Evolutionary conservation across 805 yeast species (phyloP).

Genomic region (Pichia phayaonensis): DNA sequence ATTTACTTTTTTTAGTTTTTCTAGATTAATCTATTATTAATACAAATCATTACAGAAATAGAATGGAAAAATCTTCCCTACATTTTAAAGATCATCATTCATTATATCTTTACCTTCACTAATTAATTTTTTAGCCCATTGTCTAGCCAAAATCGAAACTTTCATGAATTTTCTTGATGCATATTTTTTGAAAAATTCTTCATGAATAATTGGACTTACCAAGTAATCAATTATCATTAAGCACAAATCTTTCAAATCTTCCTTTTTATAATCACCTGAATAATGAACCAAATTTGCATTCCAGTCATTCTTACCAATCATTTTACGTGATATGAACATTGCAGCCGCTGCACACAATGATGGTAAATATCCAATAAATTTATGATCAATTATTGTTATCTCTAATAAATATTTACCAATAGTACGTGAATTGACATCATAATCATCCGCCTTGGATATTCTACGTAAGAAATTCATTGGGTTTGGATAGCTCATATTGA

Average conservation of each 20-base stretch:
- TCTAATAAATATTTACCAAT: constrained; percentile 81
- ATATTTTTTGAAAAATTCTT: constrained; percentile 89
- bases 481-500: constrained; percentile 76
- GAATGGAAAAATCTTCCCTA: background rate
- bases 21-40: background rate
- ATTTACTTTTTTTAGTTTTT: background rate
- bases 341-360: constrained; percentile 82
- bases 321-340: constrained; percentile 72
- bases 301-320: constrained; percentile 67
- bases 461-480: constrained; percentile 87
- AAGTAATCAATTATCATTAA: constrained; percentile 70
- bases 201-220: constrained; percentile 77
- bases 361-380: constrained; percentile 66
- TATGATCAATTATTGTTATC: constrained; percentile 65
- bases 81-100: constrained; percentile 25
- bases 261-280: constrained; percentile 80
- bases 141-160: constrained; percentile 71
- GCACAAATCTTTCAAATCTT: constrained; percentile 64
- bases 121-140: constrained; percentile 66
- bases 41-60: background rate
- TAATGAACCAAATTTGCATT: constrained; percentile 81
- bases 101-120: constrained; percentile 38
- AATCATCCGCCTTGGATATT: constrained; percentile 85
- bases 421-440: constrained; percentile 76
- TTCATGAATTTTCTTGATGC: constrained; percentile 84